phyloP scores from a whole-genome alignment of 768 basidiomycete species.

The Naematelia encephala region DNA sequence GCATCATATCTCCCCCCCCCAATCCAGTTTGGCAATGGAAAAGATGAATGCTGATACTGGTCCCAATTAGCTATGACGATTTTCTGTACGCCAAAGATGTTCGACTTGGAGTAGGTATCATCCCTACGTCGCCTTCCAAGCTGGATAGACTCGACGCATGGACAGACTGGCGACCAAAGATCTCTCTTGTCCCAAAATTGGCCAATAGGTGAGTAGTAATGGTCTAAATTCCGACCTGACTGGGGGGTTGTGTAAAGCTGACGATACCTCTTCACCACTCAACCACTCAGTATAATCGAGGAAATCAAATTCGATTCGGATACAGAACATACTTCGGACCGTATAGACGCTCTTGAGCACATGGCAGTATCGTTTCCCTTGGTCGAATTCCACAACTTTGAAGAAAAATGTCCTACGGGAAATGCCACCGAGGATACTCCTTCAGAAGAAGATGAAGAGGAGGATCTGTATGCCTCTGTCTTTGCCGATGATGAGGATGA shows the following conservation, averaged over 20 bases:
- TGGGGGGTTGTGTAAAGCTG: no score
- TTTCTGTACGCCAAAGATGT: constrained; percentile 14
- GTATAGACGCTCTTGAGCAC: not conserved
- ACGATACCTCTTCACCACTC: no score
- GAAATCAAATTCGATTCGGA: constrained; percentile 8
- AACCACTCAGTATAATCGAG: constrained; percentile 5
- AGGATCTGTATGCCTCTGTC: constrained; percentile 15
- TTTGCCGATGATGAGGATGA: constrained; percentile 9
- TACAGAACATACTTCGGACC: not conserved
- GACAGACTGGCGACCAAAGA: constrained; percentile 16
- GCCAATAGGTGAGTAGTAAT: not conserved
- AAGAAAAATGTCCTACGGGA: constrained; percentile 6
- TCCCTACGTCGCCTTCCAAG: constrained; percentile 9
- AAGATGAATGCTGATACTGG: no score
- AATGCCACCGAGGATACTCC: constrained; percentile 1
- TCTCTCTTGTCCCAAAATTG: not conserved
- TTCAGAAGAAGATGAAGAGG: constrained; percentile 7
- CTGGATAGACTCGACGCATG: constrained; percentile 18
- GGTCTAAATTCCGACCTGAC: no score
- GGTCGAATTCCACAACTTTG: constrained; percentile 11
- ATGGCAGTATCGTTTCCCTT: constrained; percentile 10
- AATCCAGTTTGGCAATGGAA: no score
- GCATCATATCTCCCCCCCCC: no score
- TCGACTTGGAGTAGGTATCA: constrained; percentile 8
- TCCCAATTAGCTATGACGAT: constrained; percentile 23